phyloP scores from a whole-genome alignment of 2,329 filamentous ascomycete species.

The Saccharata proteae region DNA sequence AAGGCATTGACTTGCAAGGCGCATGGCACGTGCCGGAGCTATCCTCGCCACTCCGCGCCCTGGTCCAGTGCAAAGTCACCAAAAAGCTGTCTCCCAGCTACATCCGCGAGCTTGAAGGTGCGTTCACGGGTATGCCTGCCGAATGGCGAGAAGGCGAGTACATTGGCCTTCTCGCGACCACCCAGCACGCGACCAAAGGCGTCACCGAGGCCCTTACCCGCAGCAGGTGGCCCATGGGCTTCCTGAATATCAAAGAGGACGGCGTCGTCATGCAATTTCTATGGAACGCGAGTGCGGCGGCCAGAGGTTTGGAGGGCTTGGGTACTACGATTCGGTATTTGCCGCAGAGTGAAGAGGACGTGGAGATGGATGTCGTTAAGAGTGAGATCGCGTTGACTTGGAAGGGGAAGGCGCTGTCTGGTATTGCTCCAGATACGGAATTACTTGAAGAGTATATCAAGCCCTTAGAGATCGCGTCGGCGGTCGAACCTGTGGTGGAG shows the following conservation, averaged over 20 bases:
- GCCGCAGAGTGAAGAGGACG: slow-evolving; percentile 9
- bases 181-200: slow-evolving; percentile 62
- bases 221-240: slow-evolving; percentile 61
- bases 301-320: slow-evolving; percentile 48
- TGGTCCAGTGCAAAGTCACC: slow-evolving; percentile 59
- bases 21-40: slow-evolving; percentile 49
- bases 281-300: slow-evolving; percentile 56
- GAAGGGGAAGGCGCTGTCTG: slow-evolving; percentile 20
- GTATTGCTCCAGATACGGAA: no score
- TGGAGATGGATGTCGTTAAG: slow-evolving; percentile 6
- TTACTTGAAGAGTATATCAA: no score
- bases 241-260: slow-evolving; percentile 46
- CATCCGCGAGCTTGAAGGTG: slow-evolving; percentile 68
- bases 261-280: slow-evolving; percentile 55
- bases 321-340: slow-evolving; percentile 23
- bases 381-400: slow-evolving; percentile 25
- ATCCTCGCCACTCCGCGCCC: slow-evolving; percentile 23
- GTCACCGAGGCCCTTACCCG: slow-evolving; percentile 59
- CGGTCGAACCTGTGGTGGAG: no score
- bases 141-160: slow-evolving; percentile 55
- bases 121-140: slow-evolving; percentile 59
- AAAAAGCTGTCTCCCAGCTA: slow-evolving; percentile 42
- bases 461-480: no score
- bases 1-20: slow-evolving; percentile 63
- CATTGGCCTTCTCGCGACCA: slow-evolving; percentile 59